These are phyloP conservation scores for Paramecium primaurelia DNA, from an alignment of 73 alveolate species.

Conservation along the genomic window DNA sequence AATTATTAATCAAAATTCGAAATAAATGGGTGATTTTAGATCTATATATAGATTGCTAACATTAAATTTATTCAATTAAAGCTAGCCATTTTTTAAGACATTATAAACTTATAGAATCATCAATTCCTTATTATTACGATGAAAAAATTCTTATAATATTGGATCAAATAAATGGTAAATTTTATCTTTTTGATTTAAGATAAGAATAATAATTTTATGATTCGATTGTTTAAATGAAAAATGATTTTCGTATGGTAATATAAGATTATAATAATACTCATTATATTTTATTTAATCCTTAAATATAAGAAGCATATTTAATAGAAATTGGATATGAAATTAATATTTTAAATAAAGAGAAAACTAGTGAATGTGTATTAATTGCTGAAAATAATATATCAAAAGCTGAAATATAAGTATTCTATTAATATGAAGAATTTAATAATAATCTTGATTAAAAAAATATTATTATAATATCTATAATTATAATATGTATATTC, in stretches of 20 bases:
- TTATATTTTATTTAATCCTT: not conserved
- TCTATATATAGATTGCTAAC: too few relatives aligned
- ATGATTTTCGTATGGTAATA: too few relatives aligned
- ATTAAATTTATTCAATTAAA: not conserved
- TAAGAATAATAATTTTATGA: not conserved
- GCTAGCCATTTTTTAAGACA: not conserved
- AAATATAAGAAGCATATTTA: not conserved
- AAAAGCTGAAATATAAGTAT: not conserved
- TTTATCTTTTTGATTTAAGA: not conserved
- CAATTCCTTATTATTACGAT: not conserved
- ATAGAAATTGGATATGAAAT: not conserved
- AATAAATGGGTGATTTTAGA: too few relatives aligned
- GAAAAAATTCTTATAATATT: not conserved
- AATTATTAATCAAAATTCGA: too few relatives aligned
- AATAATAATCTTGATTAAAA: not conserved
- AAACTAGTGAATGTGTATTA: not conserved
- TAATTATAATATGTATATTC: not conserved
- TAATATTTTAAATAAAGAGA: not conserved
- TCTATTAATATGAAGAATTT: not conserved
- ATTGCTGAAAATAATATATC: not conserved
- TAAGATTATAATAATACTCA: not conserved
- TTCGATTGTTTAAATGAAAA: not conserved
- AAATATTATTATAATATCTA: not conserved
- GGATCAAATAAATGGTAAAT: not conserved
- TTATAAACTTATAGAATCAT: not conserved